Conservation (phyloP, 371 early-diverging fungal genomes). For the Furculomyces boomerangus region DNA sequence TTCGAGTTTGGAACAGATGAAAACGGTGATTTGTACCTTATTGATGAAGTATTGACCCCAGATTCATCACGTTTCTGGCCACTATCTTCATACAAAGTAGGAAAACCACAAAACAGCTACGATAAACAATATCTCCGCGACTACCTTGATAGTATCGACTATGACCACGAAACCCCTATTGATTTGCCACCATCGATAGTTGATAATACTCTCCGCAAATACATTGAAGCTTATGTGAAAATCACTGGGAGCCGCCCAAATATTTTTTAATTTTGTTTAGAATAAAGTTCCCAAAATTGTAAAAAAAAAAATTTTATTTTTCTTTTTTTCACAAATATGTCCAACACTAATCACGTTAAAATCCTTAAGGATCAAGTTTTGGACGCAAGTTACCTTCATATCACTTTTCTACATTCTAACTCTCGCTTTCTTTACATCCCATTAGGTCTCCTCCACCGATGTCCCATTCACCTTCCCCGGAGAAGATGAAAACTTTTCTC, state of each 20-base stretch:
- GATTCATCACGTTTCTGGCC: slow-evolving; percentile 98
- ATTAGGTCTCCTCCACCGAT: neutral
- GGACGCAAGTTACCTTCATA: neutral
- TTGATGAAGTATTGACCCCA: slow-evolving; percentile 94
- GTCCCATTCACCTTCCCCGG: neutral
- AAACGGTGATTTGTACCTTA: slow-evolving; percentile 54
- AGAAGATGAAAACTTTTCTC: neutral
- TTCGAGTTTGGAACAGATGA: slow-evolving; percentile 94
- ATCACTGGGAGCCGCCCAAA: slow-evolving; percentile 61
- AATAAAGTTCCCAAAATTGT: too few relatives aligned
- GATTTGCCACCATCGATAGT: slow-evolving; percentile 71
- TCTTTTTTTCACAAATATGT: neutral
- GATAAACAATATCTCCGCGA: slow-evolving; percentile 94
- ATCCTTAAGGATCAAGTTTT: neutral
- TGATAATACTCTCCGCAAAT: slow-evolving; percentile 66
- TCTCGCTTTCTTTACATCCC: neutral
- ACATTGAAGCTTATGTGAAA: slow-evolving; percentile 68
- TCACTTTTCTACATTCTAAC: neutral
- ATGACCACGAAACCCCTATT: slow-evolving; percentile 59
- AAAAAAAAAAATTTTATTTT: too few relatives aligned
- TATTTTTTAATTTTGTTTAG: slow-evolving; percentile 35
- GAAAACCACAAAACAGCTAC: slow-evolving; percentile 74
- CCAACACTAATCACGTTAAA: neutral
- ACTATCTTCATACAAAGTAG: slow-evolving; percentile 53
- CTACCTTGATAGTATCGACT: slow-evolving; percentile 71